Base-by-base conservation (phyloP, 2,329 filamentous ascomycete genomes). In the Aspergillus ibericus region DNA sequence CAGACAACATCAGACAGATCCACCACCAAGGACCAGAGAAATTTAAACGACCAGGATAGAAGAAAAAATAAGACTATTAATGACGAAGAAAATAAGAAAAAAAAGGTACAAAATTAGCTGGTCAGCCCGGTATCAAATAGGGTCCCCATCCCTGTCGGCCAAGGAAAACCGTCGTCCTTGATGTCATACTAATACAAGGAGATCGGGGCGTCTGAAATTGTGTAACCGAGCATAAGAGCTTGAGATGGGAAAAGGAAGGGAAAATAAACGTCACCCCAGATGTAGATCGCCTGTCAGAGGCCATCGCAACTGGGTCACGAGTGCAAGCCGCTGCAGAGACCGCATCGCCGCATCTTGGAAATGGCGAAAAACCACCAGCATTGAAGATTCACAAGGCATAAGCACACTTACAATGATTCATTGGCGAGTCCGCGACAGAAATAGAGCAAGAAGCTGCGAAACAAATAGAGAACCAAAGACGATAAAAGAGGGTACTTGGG, bases 51-150 rank as follows among this genome's bases (percentile, higher is more conserved):
- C 9, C 68, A 68, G 63, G 65, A 63, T 38, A 44, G 50, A 58
- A n/a, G n/a, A n/a, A n/a, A n/a, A 27, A 49, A 25, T 16, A 20
- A 46, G 20, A 48, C 47, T 27, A 20, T 10, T 22, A 51, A 56
- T 48, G 50, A 60, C 55, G 58, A 49, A 55, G 57, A 65, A 57
- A 66, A 68, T 66, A 63, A 67, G 70, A 62, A 66, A 66, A 68
- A 62, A 64, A 54, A 60, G 57, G 55, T 55, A 54, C 51, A 52
- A 65, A 54, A 50, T 50, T 56, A 57, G 57, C 52, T 54, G 50
- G 53, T 55, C 57, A 56, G 60, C 44, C 62, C 54, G 56, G 58
- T 63, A 58, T 58, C 58, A 70, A 67, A 63, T 65, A 64, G 54
- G 68, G 66, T 66, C 56, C 56, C 22, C 58, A 64, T 64, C 65